Evolutionary conservation across 2,329 filamentous ascomycete genomes (phyloP).

Genomic region (Hypoxylon sp.): DNA sequence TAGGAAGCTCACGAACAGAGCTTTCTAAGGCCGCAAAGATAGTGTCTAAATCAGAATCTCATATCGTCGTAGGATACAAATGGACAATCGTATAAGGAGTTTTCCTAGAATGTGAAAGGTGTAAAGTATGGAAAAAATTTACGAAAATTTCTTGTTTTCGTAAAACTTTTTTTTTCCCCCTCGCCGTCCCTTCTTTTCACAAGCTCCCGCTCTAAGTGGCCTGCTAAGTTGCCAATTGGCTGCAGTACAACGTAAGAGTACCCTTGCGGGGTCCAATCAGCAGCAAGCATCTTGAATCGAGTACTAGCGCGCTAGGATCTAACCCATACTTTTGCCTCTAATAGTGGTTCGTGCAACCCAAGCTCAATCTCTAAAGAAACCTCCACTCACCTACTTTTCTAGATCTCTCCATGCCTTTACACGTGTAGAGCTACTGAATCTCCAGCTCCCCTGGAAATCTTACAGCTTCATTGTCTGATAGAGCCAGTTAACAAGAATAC

Average conservation of each 20-base stretch:
- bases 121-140: constrained; percentile 25
- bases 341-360: constrained; percentile 13
- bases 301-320: constrained; percentile 22
- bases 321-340: constrained; percentile 9
- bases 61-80: constrained; percentile 40
- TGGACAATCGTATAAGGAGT: constrained; percentile 33
- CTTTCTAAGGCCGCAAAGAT: constrained; percentile 48
- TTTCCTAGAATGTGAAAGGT: constrained; percentile 15
- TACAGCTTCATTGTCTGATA: not conserved
- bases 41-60: constrained; percentile 40
- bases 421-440: not conserved
- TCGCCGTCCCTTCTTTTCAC: constrained; percentile 32
- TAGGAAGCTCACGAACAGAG: constrained; percentile 48
- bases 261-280: constrained; percentile 37
- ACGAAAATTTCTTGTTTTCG: constrained; percentile 27
- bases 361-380: constrained; percentile 30
- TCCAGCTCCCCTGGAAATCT: not conserved
- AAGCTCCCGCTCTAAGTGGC: constrained; percentile 39
- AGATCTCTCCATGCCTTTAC: not conserved
- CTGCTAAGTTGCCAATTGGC: constrained; percentile 35
- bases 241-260: constrained; percentile 39
- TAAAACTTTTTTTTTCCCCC: constrained; percentile 35
- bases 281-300: constrained; percentile 19
- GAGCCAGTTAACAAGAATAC: not conserved
- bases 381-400: constrained; percentile 1